These are phyloP conservation scores for Cenchrus fungigraminus DNA, from an alignment of 176 grass and related monocot genomes.

Conservation along the genomic window DNA sequence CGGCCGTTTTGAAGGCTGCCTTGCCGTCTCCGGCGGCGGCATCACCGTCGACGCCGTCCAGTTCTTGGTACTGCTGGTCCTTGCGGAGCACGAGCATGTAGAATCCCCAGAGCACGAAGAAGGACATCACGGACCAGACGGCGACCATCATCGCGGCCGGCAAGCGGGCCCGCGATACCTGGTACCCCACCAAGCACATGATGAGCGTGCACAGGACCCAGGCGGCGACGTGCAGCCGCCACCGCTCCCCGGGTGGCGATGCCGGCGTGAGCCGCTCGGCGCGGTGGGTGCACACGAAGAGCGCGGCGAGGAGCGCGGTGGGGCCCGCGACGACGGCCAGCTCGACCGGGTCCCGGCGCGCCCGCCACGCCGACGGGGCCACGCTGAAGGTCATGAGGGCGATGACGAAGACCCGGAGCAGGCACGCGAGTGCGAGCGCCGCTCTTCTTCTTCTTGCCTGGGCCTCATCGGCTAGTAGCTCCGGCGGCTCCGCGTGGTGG, in stretches of 20 bases:
- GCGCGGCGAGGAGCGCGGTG: not conserved
- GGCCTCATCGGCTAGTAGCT: not conserved
- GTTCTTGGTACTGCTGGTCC: not conserved
- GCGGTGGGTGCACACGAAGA: constrained; percentile 5
- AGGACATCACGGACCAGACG: constrained; percentile 6
- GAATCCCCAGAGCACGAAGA: not conserved
- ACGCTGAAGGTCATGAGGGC: constrained; percentile 12
- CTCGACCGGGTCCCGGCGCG: not conserved
- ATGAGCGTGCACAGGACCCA: constrained; percentile 17
- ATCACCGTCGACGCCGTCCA: not conserved
- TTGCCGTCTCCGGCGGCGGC: no score
- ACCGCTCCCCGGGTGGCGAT: not conserved
- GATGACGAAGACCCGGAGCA: constrained; percentile 15
- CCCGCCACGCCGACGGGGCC: not conserved
- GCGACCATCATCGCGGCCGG: not conserved
- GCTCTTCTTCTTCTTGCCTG: not conserved
- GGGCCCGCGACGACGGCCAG: not conserved
- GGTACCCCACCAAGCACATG: constrained; percentile 5
- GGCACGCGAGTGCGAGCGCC: not conserved
- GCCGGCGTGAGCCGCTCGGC: not conserved
- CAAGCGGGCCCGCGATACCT: not conserved
- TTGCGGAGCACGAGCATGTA: not conserved
- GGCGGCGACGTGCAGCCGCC: not conserved
- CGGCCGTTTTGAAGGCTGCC: no score
- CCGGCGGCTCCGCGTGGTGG: not conserved